Evolutionary conservation across 2,329 filamentous ascomycete species (phyloP).

Genomic region (Phaeosphaeria sp.): DNA sequence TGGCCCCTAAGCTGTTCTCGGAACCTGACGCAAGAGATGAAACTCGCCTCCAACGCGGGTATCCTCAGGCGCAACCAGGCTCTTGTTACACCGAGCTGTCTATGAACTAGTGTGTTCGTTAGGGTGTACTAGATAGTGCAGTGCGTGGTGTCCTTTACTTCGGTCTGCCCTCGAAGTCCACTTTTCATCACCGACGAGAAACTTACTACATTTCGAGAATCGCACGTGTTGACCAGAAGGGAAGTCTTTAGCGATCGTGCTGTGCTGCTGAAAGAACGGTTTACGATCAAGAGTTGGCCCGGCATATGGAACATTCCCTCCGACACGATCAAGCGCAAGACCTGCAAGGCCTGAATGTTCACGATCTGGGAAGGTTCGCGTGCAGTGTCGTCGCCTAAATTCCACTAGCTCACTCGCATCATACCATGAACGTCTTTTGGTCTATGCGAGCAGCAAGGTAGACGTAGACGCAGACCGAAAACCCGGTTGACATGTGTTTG

Average conservation of each 20-base stretch:
- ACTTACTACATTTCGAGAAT: not conserved
- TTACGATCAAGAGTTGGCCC: not conserved
- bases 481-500: conserved; percentile 6
- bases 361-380: not conserved
- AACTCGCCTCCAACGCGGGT: conserved; percentile 21
- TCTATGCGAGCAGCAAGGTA: not conserved
- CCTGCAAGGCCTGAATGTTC: not conserved
- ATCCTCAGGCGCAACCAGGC: conserved; percentile 12
- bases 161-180: not conserved
- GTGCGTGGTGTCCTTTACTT: not conserved
- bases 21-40: conserved; percentile 15
- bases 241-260: not conserved
- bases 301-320: not conserved
- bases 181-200: not conserved
- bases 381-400: not conserved
- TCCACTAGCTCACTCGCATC: not conserved
- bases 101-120: conserved; percentile 1
- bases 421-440: not conserved
- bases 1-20: not conserved
- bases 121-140: not conserved
- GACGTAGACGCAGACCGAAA: not conserved
- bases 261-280: not conserved
- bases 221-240: not conserved
- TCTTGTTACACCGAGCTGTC: not conserved
- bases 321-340: not conserved